These are phyloP conservation scores for Kodamaea leandrae DNA, from an alignment of 805 yeast species.

Conservation along the genomic window DNA sequence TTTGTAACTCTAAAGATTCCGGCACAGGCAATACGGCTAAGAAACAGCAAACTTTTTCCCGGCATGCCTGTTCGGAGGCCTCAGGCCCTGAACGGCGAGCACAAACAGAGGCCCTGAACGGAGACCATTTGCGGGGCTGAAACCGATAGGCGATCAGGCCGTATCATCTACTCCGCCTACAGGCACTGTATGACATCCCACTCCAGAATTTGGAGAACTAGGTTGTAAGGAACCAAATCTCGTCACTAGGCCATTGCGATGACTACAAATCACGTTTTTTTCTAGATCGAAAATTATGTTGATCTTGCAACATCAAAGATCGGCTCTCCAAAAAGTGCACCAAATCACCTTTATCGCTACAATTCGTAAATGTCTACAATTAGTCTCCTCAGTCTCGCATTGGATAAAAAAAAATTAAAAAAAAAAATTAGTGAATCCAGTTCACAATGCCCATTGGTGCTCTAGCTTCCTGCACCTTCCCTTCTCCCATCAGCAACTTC, in stretches of 20 bases:
- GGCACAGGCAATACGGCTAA: not conserved
- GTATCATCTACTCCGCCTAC: not conserved
- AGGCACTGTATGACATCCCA: too few species aligned
- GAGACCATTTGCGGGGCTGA: not conserved
- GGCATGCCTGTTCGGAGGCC: not conserved
- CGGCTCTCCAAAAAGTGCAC: not conserved
- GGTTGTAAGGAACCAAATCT: too few species aligned
- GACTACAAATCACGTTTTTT: too few species aligned
- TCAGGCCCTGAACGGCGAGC: not conserved
- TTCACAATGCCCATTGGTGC: conserved; percentile 5
- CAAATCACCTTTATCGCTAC: not conserved
- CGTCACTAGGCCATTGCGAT: not conserved
- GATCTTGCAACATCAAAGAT: not conserved
- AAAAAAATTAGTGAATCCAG: conserved; percentile 8
- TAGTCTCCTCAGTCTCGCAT: not conserved
- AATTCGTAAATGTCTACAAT: not conserved
- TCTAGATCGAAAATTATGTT: too few species aligned
- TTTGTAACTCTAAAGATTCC: not conserved
- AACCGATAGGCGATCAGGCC: too few species aligned
- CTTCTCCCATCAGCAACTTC: conserved; percentile 8
- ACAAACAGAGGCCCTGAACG: not conserved
- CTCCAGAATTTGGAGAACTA: too few species aligned
- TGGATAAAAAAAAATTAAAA: conserved; percentile 3
- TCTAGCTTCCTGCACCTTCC: conserved; percentile 2
- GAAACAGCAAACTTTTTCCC: not conserved